phyloP scores from a whole-genome alignment of 352 stramenopile genomes.

The Thalassiosira livingstoniorum region DNA sequence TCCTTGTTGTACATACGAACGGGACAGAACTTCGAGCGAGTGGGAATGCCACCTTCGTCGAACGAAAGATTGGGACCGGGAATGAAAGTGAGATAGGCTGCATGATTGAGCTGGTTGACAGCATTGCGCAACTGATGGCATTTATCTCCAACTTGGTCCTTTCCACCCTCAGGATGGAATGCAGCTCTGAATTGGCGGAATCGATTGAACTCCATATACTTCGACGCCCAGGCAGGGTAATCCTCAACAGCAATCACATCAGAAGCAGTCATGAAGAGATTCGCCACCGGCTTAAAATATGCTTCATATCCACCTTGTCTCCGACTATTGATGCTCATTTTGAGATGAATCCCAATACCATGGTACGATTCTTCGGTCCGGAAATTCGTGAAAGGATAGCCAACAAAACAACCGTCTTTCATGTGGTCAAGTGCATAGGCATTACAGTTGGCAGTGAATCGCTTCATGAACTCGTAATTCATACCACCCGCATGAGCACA shows the following conservation, averaged over 20 bases:
- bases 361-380: not conserved
- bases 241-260: not conserved
- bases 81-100: slow-evolving; percentile 9
- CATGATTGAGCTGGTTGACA: not conserved
- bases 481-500: not conserved
- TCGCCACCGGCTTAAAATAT: not conserved
- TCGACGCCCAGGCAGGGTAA: not conserved
- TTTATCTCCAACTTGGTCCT: not conserved
- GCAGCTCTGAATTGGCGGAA: slow-evolving; percentile 2
- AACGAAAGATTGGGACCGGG: not conserved
- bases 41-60: slow-evolving; percentile 31
- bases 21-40: slow-evolving; percentile 9
- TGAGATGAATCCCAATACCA: not conserved
- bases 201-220: not conserved
- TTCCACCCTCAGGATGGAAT: not conserved
- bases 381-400: not conserved
- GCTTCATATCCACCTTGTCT: not conserved
- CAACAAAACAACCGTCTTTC: not conserved
- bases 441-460: not conserved
- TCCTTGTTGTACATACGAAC: slow-evolving; percentile 23
- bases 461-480: not conserved
- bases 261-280: not conserved
- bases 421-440: not conserved
- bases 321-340: slow-evolving; percentile 1
- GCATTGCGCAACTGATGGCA: not conserved